These are phyloP conservation scores for Dipteronia sinensis DNA, from an alignment of 345 rosid genomes.

Conservation along the genomic window DNA sequence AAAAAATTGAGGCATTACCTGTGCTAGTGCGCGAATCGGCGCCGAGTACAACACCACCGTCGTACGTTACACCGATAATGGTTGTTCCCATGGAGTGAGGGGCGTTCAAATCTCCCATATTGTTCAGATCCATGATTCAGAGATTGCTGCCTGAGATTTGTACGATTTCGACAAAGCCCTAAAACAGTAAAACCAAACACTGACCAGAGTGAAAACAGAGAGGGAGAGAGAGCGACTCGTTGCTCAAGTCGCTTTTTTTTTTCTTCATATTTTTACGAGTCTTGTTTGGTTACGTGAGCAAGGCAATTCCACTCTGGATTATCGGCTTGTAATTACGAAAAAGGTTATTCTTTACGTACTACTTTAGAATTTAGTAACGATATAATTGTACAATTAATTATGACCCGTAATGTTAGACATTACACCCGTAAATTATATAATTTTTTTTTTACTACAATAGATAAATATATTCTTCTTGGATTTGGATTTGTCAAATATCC, in stretches of 20 bases:
- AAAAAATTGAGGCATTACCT: conserved; percentile 39
- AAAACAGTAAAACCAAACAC: background rate
- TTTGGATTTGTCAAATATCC: too few species aligned
- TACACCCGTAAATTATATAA: too few species aligned
- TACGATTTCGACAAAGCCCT: background rate
- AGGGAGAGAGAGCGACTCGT: too few species aligned
- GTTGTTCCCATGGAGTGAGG: conserved; percentile 99
- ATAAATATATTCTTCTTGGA: too few species aligned
- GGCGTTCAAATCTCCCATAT: conserved; percentile 43
- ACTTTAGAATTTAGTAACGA: background rate
- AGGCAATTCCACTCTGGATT: background rate
- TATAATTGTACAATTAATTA: too few species aligned
- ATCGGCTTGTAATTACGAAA: too few species aligned
- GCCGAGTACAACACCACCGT: conserved; percentile 98
- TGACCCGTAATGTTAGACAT: too few species aligned
- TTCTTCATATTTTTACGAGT: background rate
- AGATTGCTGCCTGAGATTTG: background rate
- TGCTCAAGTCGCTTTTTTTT: conserved; percentile 7
- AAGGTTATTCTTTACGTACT: too few species aligned
- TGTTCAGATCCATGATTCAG: conserved; percentile 34
- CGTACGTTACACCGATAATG: conserved; percentile 94
- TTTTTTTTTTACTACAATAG: too few species aligned
- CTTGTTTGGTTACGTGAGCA: background rate
- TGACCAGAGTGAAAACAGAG: background rate
- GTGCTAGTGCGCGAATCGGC: conserved; percentile 99